Base-by-base conservation (phyloP, 805 yeast species). In the Metschnikowia orientalis region DNA sequence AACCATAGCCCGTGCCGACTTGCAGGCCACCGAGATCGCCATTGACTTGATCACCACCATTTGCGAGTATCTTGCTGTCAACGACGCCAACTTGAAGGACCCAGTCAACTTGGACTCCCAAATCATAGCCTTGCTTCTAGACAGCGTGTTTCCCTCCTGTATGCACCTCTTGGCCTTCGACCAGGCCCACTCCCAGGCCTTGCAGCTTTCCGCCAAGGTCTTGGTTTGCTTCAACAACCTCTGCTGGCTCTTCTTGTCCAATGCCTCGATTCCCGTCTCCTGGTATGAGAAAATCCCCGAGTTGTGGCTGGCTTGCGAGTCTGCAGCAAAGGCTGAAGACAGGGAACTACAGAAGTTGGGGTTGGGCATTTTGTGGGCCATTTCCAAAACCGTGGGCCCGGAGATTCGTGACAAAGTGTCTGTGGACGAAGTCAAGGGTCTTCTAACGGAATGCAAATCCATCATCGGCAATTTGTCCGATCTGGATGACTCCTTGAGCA, bases 41-140 rank as follows among this genome's bases (percentile, higher is more conserved):
- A 58, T 89, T 14, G 97, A 90, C 54, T 55, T 90, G 19, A 63
- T 86, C 15, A 77, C 96, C 1, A 82, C 89, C 1, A 64, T 79
- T 5, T 71, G 82, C 45, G 96, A 88, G 54, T 70, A 59, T 35
- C 50, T 64, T 17, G 56, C 69, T 8, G 38, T 57, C n/a, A 51
- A 48, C 32, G 61, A 57, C 16, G 34, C 38, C 6, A 38, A 60
- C n/a, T 28, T 38, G 9, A 41, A 44, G 8, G 48, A 42, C 6
- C 56, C 59, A 2, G 44, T 53, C 12, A 18, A 38, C 10, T 46
- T 64, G 26, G 30, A 46, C 11, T 28, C 37, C 6, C 51, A 44
- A 7, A 38, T 59, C 14, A 25, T 40, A 1, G 34, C 41, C 5
- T 38, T 53, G 5, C 40, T 63, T 13, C 35, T 60, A 22, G 35